phyloP scores from a whole-genome alignment of 1,284 basidiomycete species.

The Pseudozyma sp. region DNA sequence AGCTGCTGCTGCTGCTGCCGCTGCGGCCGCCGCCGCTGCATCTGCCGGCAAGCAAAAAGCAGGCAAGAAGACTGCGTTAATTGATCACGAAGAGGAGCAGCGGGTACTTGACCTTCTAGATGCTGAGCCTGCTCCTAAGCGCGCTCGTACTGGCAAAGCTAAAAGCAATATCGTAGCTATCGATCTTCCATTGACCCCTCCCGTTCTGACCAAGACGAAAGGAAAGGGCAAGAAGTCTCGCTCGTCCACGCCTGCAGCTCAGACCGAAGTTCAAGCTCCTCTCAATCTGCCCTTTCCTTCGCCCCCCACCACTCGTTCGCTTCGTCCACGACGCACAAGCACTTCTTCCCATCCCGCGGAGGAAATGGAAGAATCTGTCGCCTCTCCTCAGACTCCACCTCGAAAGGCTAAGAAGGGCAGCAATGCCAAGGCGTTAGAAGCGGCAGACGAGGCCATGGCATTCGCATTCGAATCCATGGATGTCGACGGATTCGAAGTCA shows the following conservation, averaged over 20 bases:
- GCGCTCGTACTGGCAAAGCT: constrained; percentile 6
- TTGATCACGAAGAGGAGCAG: constrained; percentile 28
- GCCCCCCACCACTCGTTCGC: constrained; percentile 16
- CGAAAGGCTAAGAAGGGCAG: constrained; percentile 12
- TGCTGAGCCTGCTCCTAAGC: constrained; percentile 11
- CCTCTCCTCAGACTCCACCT: constrained; percentile 19
- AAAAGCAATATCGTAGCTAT: neutral
- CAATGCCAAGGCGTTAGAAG: neutral
- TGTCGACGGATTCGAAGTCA: constrained; percentile 30
- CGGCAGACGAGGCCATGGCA: neutral
- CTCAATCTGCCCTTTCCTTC: neutral
- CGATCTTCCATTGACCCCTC: neutral
- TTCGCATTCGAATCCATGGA: constrained; percentile 16
- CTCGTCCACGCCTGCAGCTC: neutral
- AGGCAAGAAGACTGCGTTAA: neutral
- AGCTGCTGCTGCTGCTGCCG: constrained; percentile 22
- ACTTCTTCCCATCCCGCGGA: neutral
- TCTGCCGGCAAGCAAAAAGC: constrained; percentile 11
- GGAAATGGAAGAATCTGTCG: constrained; percentile 2
- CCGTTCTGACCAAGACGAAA: neutral
- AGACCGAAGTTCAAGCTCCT: neutral
- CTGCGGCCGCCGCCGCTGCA: constrained; percentile 10
- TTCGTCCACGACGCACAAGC: constrained; percentile 21
- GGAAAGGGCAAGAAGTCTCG: constrained; percentile 7
- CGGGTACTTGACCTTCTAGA: constrained; percentile 19